A percentile compares a stretch with the other conserved stretches of the same genome.
These are phyloP conservation scores for Trapa incisa DNA, from an alignment of 345 rosid species.

Conservation along the genomic window DNA sequence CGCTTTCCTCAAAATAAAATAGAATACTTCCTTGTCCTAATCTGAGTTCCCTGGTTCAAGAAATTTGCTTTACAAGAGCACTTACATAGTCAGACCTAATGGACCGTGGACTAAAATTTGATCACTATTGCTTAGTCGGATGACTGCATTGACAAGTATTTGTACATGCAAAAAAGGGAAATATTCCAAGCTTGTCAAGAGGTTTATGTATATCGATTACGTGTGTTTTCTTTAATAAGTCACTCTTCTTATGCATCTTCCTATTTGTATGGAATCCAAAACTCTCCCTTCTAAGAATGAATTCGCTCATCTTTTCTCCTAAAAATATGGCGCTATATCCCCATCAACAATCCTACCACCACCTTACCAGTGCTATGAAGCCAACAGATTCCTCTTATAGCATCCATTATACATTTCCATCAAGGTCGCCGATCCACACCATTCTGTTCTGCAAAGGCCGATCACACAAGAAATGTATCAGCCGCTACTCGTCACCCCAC, in stretches of 20 bases:
- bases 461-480: conserved; percentile 4
- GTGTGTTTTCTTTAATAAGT: background rate
- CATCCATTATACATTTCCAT: background rate
- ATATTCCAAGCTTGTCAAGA: too few species aligned
- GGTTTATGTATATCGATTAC: background rate
- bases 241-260: background rate
- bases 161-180: too few species aligned
- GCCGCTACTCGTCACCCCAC: conserved; percentile 5
- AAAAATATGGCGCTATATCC: background rate
- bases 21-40: too few species aligned
- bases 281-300: background rate
- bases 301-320: background rate
- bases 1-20: too few species aligned
- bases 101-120: too few species aligned
- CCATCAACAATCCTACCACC: background rate
- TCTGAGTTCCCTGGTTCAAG: too few species aligned
- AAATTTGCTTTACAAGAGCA: too few species aligned
- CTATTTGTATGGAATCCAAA: background rate
- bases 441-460: background rate
- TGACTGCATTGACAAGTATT: too few species aligned
- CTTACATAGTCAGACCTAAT: too few species aligned
- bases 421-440: background rate
- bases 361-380: background rate
- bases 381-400: background rate
- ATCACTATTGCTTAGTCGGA: too few species aligned